These are phyloP conservation scores for Zalaria obscura DNA, from an alignment of 2,329 filamentous ascomycete genomes.

Conservation along the genomic window DNA sequence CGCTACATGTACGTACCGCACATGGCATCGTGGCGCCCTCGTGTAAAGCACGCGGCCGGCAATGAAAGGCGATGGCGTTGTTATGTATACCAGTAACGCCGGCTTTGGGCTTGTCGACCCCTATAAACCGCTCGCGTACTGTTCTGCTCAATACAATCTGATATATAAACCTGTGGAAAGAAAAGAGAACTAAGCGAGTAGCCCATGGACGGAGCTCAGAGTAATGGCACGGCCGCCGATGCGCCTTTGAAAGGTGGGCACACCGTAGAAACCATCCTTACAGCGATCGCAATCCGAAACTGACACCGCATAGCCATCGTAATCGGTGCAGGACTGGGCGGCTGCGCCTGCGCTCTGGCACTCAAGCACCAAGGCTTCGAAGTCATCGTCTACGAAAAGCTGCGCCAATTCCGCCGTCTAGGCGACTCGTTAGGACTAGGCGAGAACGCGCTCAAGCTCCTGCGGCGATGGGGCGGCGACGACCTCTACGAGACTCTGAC, in stretches of 20 bases:
- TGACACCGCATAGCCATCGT: conserved; percentile 25
- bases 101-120: too few relatives aligned
- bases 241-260: not conserved
- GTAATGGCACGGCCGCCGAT: not conserved
- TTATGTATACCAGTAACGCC: too few relatives aligned
- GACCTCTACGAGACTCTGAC: conserved; percentile 18
- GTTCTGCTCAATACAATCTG: too few relatives aligned
- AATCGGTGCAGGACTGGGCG: conserved; percentile 36
- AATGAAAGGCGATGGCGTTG: too few relatives aligned
- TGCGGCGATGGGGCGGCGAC: conserved; percentile 30
- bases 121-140: too few relatives aligned
- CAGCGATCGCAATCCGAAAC: too few relatives aligned
- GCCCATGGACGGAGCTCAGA: too few relatives aligned
- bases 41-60: too few relatives aligned
- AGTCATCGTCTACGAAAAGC: conserved; percentile 31
- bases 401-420: conserved; percentile 27
- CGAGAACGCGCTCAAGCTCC: conserved; percentile 32
- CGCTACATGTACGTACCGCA: too few relatives aligned
- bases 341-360: conserved; percentile 34
- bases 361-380: conserved; percentile 30
- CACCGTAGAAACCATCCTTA: not conserved
- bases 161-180: too few relatives aligned
- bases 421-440: conserved; percentile 33
- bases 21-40: too few relatives aligned
- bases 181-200: too few relatives aligned